These are phyloP conservation scores for Ambispora gerdemannii DNA, from an alignment of 192 early-diverging fungal species.

Conservation along the genomic window DNA sequence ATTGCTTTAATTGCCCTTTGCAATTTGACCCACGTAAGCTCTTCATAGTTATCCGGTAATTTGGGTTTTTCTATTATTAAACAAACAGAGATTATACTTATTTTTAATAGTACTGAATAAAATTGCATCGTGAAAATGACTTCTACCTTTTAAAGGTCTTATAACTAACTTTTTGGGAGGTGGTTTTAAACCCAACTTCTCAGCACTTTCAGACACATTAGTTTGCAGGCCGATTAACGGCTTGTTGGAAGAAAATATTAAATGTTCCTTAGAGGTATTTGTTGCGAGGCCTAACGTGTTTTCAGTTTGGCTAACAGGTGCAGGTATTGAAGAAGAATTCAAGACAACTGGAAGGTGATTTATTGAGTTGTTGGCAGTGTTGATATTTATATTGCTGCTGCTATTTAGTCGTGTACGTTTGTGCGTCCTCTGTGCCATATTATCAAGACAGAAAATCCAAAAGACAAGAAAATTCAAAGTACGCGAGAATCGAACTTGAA, in stretches of 20 bases:
- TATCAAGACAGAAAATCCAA: no score
- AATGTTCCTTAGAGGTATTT: neutral
- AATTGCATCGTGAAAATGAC: neutral
- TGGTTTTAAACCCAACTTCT: conserved; percentile 19
- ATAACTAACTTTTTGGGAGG: conserved; percentile 61
- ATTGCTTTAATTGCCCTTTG: conserved; percentile 72
- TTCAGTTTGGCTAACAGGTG: neutral
- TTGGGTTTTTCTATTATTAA: conserved; percentile 43
- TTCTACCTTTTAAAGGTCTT: conserved; percentile 57
- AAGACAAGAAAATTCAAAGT: no score
- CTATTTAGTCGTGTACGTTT: neutral
- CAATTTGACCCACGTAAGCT: conserved; percentile 61
- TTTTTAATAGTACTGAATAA: conserved; percentile 2
- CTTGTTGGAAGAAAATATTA: conserved; percentile 21
- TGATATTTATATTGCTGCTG: neutral
- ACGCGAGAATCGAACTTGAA: no score
- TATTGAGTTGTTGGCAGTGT: neutral
- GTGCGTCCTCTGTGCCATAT: no score
- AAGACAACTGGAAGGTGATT: neutral
- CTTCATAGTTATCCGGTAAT: conserved; percentile 67
- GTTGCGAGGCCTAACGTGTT: neutral
- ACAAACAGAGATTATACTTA: neutral
- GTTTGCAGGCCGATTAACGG: neutral
- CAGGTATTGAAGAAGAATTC: neutral
- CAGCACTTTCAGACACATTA: neutral